Conservation (phyloP, 495 filamentous ascomycete species). For the Talaromyces nanjingensis region DNA sequence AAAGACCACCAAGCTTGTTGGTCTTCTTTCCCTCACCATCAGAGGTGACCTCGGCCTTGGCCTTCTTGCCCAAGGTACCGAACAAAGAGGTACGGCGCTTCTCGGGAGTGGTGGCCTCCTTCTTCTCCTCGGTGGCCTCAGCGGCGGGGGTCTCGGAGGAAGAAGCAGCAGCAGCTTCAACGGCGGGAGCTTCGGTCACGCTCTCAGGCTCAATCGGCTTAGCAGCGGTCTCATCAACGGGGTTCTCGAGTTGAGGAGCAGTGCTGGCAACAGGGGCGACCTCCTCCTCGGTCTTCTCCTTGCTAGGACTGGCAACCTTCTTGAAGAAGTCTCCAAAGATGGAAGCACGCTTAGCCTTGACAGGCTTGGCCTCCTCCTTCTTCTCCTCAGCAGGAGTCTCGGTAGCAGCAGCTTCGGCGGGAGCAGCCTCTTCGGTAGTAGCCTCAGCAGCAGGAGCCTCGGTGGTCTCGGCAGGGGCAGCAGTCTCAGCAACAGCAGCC, state of each 20-base stretch:
- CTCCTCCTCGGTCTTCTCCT: conserved; percentile 48
- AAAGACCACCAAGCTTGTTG: conserved; percentile 48
- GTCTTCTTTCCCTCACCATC: conserved; percentile 46
- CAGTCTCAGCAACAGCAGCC: conserved; percentile 19
- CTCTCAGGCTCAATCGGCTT: conserved; percentile 39
- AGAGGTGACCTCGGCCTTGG: conserved; percentile 44
- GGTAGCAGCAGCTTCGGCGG: conserved; percentile 15
- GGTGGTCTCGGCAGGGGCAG: conserved; percentile 15
- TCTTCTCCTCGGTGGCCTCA: conserved; percentile 16
- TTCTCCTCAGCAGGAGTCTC: conserved; percentile 21
- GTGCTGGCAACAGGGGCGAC: conserved; percentile 39
- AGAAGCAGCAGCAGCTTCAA: conserved; percentile 21
- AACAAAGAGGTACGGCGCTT: conserved; percentile 54
- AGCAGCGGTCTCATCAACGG: conserved; percentile 36
- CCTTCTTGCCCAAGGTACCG: conserved; percentile 44
- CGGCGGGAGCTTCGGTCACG: conserved; percentile 30
- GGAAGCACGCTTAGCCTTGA: conserved; percentile 43
- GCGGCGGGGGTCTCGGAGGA: conserved; percentile 20
- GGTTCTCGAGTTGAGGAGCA: conserved; percentile 46
- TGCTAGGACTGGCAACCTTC: conserved; percentile 45
- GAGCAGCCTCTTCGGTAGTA: conserved; percentile 19
- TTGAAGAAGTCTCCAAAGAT: conserved; percentile 50
- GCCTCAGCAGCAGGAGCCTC: conserved; percentile 23
- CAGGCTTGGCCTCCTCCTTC: conserved; percentile 34
- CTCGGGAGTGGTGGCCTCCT: conserved; percentile 14